Evolutionary conservation across 805 yeast genomes (phyloP), one percentile per base, ranked within the genome.

Genomic region (Schizosaccharomyces japonicus): DNA sequence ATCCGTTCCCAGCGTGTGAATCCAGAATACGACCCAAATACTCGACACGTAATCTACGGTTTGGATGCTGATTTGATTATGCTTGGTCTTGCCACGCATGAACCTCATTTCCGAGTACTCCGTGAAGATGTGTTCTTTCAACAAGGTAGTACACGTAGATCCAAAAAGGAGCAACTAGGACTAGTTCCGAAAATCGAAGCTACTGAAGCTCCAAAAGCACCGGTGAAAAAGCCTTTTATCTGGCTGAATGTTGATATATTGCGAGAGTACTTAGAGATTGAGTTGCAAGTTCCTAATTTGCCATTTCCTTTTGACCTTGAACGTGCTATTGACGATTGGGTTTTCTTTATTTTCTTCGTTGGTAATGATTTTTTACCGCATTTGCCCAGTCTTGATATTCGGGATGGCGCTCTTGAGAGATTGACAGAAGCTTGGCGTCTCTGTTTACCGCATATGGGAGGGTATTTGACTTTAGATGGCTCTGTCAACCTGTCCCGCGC

Each of bases 291-390:
- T 27, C 81, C 84, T 3, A 69, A 76, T 34, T 58, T 78, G 17
- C 71, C 82, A 1, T 78, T 80, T 57, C 70, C 74, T 19, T 84
- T 78, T 63, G 95, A 90, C 59, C 61, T 85, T 48, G 99, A 90
- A 63, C 69, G 98, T 50, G 95, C 96, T 1, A 78, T 90, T 51
- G 99, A 90, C 59, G 99, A 90, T 63, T 90, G 98, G 98, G 83
- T 90, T 13, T 90, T 90, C 55, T 79, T 90, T 85, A 87, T 96
- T 70, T 90, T 90, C 66, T 90, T 90, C 59, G 92, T 87, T 53
- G 99, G 99, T 62, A 90, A 90, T 59, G 99, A 90, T 73, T 90
- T 90, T 69, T 66, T 90, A 56, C 99, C 99, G 1, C 96, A 87
- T 63, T 66, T 90, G 54, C 96, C 99, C 3, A 76, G 92, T 28